Evolutionary conservation across 2,329 filamentous ascomycete genomes (phyloP).

Genomic region (Aspergillus cejpii): DNA sequence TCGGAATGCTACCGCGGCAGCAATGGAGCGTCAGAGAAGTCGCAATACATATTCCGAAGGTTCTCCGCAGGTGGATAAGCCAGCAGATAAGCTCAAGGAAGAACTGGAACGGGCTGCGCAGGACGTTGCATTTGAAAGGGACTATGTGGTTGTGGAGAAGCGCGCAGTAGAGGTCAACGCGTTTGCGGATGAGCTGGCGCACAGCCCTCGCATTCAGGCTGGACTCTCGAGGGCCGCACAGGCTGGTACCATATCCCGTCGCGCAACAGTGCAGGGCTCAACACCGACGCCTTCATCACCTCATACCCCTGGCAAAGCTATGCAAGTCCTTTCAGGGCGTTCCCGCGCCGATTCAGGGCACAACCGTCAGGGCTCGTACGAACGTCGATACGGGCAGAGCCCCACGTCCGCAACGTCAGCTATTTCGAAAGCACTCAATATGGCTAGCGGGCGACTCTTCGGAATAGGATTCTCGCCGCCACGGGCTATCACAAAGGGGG

Average conservation of each 20-base stretch:
- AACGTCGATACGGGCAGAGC: slow-evolving; percentile 66
- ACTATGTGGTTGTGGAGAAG: slow-evolving; percentile 95
- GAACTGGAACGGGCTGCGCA: slow-evolving; percentile 64
- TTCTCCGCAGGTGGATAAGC: slow-evolving; percentile 42
- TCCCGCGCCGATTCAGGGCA: slow-evolving; percentile 55
- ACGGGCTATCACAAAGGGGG: slow-evolving; percentile 40
- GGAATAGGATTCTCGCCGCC: slow-evolving; percentile 48
- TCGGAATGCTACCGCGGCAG: slow-evolving; percentile 31
- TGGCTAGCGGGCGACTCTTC: slow-evolving; percentile 64
- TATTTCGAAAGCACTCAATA: slow-evolving; percentile 89
- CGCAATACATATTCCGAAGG: slow-evolving; percentile 39
- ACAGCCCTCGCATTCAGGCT: slow-evolving; percentile 61
- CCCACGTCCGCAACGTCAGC: slow-evolving; percentile 78
- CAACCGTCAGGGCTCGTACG: slow-evolving; percentile 71
- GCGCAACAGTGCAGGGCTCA: slow-evolving; percentile 69
- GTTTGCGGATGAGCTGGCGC: slow-evolving; percentile 87
- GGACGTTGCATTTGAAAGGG: slow-evolving; percentile 82
- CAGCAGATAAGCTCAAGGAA: slow-evolving; percentile 28
- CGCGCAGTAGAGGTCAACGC: slow-evolving; percentile 93
- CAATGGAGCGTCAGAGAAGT: slow-evolving; percentile 59
- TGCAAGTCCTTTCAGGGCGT: slow-evolving; percentile 66
- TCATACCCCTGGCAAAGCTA: slow-evolving; percentile 60
- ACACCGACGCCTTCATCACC: slow-evolving; percentile 65
- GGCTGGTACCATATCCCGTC: slow-evolving; percentile 60
- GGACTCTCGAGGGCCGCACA: slow-evolving; percentile 49